These are phyloP conservation scores for Dictyostelium capitatum DNA, from an alignment of 78 protist genomes.

Conservation along the genomic window DNA sequence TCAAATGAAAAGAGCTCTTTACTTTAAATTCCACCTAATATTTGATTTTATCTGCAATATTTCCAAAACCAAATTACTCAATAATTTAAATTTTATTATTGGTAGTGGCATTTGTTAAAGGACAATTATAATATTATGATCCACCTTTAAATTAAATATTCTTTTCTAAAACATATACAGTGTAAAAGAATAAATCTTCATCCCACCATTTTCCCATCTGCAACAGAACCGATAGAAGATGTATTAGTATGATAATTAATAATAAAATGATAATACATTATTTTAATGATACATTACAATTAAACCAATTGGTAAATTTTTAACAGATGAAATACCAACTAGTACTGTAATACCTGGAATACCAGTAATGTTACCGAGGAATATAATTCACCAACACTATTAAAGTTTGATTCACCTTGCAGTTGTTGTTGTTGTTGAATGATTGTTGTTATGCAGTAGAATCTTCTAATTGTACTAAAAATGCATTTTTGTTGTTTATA, in stretches of 20 bases:
- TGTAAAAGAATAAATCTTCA: slow-evolving; percentile 65
- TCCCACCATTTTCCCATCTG: slow-evolving; percentile 80
- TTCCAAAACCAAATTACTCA: too few species aligned
- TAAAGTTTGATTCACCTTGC: slow-evolving; percentile 47
- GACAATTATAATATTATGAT: slow-evolving; percentile 35
- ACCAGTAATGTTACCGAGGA: slow-evolving; percentile 76
- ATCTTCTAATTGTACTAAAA: too few species aligned
- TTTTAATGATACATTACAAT: slow-evolving; percentile 19
- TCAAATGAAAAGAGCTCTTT: too few species aligned
- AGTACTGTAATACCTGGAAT: slow-evolving; percentile 84
- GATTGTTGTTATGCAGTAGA: too few species aligned
- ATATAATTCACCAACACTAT: slow-evolving; percentile 34
- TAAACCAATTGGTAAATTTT: slow-evolving; percentile 82
- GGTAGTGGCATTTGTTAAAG: not conserved
- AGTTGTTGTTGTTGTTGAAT: too few species aligned
- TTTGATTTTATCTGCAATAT: too few species aligned
- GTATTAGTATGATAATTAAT: not conserved
- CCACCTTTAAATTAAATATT: slow-evolving; percentile 23
- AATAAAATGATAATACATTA: too few species aligned
- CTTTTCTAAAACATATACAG: slow-evolving; percentile 58
- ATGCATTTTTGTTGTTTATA: too few species aligned
- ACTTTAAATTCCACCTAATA: too few species aligned
- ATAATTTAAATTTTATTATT: too few species aligned
- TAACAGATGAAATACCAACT: slow-evolving; percentile 1
- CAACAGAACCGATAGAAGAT: not conserved